Conservation (phyloP, 257 asterid species). For the Jaltomata sinuosa region DNA sequence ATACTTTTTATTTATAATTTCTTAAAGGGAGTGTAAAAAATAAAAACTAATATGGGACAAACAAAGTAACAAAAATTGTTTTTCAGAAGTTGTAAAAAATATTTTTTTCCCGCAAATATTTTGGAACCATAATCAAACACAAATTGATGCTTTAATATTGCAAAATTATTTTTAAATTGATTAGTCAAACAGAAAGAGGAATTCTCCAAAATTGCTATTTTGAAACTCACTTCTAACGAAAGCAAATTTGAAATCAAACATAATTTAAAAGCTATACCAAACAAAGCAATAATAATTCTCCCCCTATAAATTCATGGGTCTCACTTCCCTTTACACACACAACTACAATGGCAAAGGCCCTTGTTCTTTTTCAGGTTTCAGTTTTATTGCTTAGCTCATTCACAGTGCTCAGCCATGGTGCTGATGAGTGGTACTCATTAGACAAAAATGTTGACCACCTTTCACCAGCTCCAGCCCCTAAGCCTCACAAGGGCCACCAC, state of each 20-base stretch:
- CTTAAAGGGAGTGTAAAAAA: too few relatives aligned
- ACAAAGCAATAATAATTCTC: not conserved
- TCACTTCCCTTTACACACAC: not conserved
- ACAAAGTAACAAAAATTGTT: too few relatives aligned
- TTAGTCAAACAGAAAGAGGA: too few relatives aligned
- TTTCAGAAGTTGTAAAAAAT: too few relatives aligned
- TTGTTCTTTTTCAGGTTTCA: not conserved
- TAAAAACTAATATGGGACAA: too few relatives aligned
- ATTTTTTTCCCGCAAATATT: not conserved
- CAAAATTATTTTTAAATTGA: too few relatives aligned
- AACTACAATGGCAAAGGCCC: conserved; percentile 1
- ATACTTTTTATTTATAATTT: too few relatives aligned
- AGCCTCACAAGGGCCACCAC: not conserved
- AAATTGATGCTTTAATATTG: not conserved
- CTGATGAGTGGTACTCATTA: not conserved
- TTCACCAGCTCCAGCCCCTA: conserved; percentile 2
- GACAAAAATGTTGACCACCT: not conserved
- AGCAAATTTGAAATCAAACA: not conserved
- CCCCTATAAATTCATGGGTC: not conserved
- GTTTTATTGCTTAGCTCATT: not conserved
- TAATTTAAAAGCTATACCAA: not conserved
- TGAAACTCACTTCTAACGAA: not conserved
- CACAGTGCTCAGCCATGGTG: not conserved
- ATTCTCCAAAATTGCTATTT: not conserved
- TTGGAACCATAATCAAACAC: not conserved